Base-by-base conservation (phyloP, 1,284 basidiomycete species). In the Calocybe gambosa region DNA sequence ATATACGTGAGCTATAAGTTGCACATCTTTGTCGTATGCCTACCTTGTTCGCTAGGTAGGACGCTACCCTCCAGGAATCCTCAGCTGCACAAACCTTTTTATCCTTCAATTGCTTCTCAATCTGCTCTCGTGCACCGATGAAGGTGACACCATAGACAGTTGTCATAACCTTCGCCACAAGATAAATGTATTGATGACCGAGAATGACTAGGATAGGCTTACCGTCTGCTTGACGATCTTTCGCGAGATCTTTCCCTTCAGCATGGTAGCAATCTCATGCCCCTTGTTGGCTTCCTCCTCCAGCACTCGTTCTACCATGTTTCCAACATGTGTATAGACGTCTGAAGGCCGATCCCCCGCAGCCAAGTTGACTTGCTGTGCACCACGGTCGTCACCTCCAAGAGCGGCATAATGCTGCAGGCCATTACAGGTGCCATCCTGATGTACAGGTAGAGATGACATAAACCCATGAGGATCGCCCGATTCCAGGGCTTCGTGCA, bases 171-270 rank as follows among this genome's bases (percentile, higher is more conserved):
- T 85, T 52, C 1, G 41, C 12, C 15, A 18, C 21, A 6, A 26
- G 16, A 18, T 15, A 5, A 10, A 23, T 21, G 12, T 21, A 6
- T 10, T 5, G 10, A 16, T 16, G 9, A 15, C 2, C 23, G 23
- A 10, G 16, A 23, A 10, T 18, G 15, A 29, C 19, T 51, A 43
- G 42, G 9, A 20, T 39, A 39, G 38, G 28, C 76, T 44, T 34
- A 86, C 90, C 15, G 95, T 98, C 72, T 99, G 95, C 75, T 99
- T 99, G 57, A 99, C 95, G 19, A 98, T 86, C 67, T 99, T 99
- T 39, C 96, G 73, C 5, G 91, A 78, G 36, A 99, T 78, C 62
- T 93, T 92, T 43, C 89, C 92, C 31, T 75, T 54, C 15, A 97
- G 73, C 55, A 89, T 58, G 44, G 71, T 55, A 0, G 93, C 93